These are phyloP conservation scores for Leptographium wingfieldii DNA, from an alignment of 2,329 filamentous ascomycete species.

Conservation along the genomic window DNA sequence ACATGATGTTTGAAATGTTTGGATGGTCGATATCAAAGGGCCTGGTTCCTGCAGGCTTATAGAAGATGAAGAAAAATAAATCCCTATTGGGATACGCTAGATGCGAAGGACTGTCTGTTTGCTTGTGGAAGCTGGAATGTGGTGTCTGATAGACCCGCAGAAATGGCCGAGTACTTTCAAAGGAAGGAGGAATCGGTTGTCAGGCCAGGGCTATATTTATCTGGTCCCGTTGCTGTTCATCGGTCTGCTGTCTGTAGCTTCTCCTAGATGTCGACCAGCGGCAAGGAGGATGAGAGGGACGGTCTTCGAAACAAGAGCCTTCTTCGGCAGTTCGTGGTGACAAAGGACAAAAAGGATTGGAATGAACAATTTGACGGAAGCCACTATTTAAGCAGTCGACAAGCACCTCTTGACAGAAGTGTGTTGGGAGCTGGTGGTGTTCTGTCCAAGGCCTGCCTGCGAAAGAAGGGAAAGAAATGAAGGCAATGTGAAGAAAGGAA, in stretches of 20 bases:
- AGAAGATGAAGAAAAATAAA: background rate
- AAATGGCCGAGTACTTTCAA: background rate
- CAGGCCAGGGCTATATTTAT: too few relatives aligned
- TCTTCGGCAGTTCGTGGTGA: background rate
- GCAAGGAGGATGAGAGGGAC: background rate
- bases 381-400: background rate
- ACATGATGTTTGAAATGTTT: background rate
- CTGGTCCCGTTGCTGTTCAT: background rate
- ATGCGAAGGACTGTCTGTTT: background rate
- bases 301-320: background rate
- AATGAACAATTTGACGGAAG: background rate
- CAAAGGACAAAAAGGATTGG: background rate
- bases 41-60: slow-evolving; percentile 8
- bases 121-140: background rate
- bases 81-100: background rate
- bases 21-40: background rate
- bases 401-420: background rate
- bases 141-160: slow-evolving; percentile 2
- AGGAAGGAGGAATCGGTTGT: too few relatives aligned
- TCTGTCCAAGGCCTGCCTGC: background rate
- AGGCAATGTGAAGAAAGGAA: background rate
- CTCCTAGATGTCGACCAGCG: background rate
- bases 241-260: background rate
- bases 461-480: background rate
- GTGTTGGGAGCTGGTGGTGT: background rate